These are phyloP conservation scores for Malbranchea cinnamomea DNA, from an alignment of 2,329 filamentous ascomycete genomes.

Conservation along the genomic window DNA sequence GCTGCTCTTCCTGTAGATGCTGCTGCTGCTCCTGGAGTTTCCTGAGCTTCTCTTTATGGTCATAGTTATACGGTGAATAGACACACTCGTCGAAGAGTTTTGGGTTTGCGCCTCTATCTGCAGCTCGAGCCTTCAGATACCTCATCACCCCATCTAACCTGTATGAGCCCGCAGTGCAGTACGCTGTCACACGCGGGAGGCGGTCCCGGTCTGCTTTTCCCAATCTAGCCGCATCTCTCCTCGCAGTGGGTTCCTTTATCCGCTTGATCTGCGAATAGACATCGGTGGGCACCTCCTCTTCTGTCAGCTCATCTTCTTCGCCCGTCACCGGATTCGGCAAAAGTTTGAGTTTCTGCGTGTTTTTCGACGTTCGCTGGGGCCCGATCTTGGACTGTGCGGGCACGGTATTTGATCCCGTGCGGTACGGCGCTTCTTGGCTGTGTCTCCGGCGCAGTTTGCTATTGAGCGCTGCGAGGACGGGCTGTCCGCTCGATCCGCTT, in stretches of 20 bases:
- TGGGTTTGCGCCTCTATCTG: slow-evolving; percentile 63
- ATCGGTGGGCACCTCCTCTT: slow-evolving; percentile 85
- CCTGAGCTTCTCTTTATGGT: slow-evolving; percentile 32
- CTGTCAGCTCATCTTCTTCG: slow-evolving; percentile 59
- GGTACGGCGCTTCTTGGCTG: slow-evolving; percentile 52
- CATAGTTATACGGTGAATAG: slow-evolving; percentile 84
- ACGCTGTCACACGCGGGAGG: slow-evolving; percentile 83
- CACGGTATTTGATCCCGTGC: slow-evolving; percentile 20
- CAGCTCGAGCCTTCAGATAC: slow-evolving; percentile 73
- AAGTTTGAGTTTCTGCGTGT: slow-evolving; percentile 93
- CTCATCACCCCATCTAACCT: slow-evolving; percentile 78
- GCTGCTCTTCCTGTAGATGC: neutral
- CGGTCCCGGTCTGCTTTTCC: slow-evolving; percentile 85
- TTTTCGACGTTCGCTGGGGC: slow-evolving; percentile 87
- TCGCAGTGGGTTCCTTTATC: slow-evolving; percentile 89
- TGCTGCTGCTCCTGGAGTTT: neutral
- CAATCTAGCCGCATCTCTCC: slow-evolving; percentile 77
- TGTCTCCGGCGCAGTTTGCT: slow-evolving; percentile 76
- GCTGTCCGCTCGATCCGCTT: slow-evolving; percentile 25
- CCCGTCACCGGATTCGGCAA: slow-evolving; percentile 76
- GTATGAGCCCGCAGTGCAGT: slow-evolving; percentile 88
- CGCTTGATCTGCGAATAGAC: slow-evolving; percentile 96
- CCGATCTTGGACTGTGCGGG: slow-evolving; percentile 56
- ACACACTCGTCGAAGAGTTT: slow-evolving; percentile 97
- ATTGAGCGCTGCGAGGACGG: slow-evolving; percentile 67